These are phyloP conservation scores for Talaromyces liani DNA, from an alignment of 495 filamentous ascomycete genomes.

Conservation along the genomic window DNA sequence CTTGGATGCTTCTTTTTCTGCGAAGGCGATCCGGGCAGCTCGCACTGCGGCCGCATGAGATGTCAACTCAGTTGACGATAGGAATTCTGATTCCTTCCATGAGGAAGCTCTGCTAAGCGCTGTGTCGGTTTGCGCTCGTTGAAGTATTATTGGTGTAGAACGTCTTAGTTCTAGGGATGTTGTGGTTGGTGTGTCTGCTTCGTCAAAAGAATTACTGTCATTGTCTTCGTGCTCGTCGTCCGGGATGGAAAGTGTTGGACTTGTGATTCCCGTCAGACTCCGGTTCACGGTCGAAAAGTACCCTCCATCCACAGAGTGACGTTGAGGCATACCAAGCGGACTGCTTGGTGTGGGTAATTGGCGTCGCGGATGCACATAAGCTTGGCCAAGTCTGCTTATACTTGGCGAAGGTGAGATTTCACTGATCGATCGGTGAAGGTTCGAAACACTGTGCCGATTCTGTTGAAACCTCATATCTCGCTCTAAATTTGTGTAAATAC, in stretches of 20 bases:
- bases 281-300: conserved; percentile 18
- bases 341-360: conserved; percentile 53
- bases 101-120: conserved; percentile 1
- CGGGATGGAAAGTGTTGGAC: not conserved
- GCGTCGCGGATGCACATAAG: conserved; percentile 54
- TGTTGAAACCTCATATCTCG: conserved; percentile 24
- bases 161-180: not conserved
- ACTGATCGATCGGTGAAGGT: conserved; percentile 48
- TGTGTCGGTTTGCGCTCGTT: conserved; percentile 4
- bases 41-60: conserved; percentile 35
- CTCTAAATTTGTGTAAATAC: conserved; percentile 45
- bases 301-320: conserved; percentile 40
- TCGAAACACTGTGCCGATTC: not conserved
- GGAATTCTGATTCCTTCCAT: not conserved
- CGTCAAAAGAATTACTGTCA: not conserved
- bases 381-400: conserved; percentile 38
- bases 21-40: conserved; percentile 48
- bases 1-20: conserved; percentile 54
- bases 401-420: conserved; percentile 44
- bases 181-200: conserved; percentile 1
- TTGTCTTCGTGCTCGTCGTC: conserved; percentile 4
- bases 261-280: not conserved
- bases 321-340: conserved; percentile 44
- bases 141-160: conserved; percentile 1
- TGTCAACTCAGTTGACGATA: conserved; percentile 28